Conservation (phyloP, 768 basidiomycete species). For the Candolleomyces eurysporus region DNA sequence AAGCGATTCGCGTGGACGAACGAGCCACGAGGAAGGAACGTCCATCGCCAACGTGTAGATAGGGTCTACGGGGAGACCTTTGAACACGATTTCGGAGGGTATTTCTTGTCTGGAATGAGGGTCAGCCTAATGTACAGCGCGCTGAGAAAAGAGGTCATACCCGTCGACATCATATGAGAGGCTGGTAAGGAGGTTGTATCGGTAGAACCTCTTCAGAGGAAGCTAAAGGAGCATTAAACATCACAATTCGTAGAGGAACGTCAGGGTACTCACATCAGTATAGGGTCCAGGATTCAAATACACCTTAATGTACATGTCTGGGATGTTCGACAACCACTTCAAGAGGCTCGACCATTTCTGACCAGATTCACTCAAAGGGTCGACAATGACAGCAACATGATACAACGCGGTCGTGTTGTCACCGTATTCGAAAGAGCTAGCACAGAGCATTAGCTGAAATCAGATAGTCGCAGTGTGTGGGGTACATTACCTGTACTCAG, state of each 20-base stretch:
- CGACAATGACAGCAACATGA: constrained; percentile 70
- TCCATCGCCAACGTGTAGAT: constrained; percentile 96
- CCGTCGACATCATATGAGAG: constrained; percentile 67
- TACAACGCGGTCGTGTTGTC: constrained; percentile 64
- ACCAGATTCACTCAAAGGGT: constrained; percentile 81
- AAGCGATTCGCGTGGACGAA: constrained; percentile 80
- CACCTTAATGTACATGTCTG: constrained; percentile 69
- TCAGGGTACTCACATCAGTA: constrained; percentile 56
- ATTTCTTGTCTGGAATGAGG: constrained; percentile 49
- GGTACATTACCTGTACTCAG: constrained; percentile 58
- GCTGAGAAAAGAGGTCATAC: constrained; percentile 38
- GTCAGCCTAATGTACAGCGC: background rate
- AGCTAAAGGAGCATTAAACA: constrained; percentile 42
- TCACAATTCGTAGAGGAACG: background rate
- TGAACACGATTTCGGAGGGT: constrained; percentile 60
- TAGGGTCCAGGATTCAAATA: constrained; percentile 72
- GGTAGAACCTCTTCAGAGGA: constrained; percentile 91
- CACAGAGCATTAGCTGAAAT: background rate
- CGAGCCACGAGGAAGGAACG: constrained; percentile 88
- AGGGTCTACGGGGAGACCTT: constrained; percentile 74
- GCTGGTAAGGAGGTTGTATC: constrained; percentile 60
- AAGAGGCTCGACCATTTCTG: constrained; percentile 86
- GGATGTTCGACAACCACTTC: constrained; percentile 66
- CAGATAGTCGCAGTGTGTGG: constrained; percentile 2
- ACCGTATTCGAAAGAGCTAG: constrained; percentile 69